Evolutionary conservation across 306 rosid species (phyloP), one percentile per base, ranked within the genome.

Genomic region (Neltuma alba): DNA sequence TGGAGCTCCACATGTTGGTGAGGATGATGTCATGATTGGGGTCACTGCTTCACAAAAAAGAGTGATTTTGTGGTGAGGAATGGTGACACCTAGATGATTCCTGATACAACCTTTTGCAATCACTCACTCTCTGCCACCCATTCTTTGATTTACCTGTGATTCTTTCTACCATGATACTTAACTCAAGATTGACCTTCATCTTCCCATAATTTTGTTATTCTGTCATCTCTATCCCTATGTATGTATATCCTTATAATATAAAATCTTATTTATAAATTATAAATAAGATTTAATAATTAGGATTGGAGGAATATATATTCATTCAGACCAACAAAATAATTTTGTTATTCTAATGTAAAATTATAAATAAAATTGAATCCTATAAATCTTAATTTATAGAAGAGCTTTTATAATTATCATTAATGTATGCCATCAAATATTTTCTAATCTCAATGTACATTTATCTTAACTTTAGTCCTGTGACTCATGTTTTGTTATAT

Each of bases 31-130:
- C 47, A 31, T 66, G 61, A 45, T 52, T 66, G 41, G 9, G 48
- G 33, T 80, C 30, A 10, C 55, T 48, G 75, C 45, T 9, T 37
- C 41, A 5, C 31, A 58, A 54, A 25, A 30, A 50, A 18, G 74
- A 25, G 23, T 14, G 33, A 16, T 20, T 31, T 60, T 38, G 74
- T 45, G 79, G 77, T 36, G 7, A 44, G 21, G 72, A 80, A 71
- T 55, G 50, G 82, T 54, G 81, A 70, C 62, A 79, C n/a, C 88
- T 84, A 80, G 89, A 84, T 84, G 11, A 82, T 84, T 86, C 89
- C 2, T 54, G 61, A 64, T 71, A 27, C 8, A 13, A 45, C 66
- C 38, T 75, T 81, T 27, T 71, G 41, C 7, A 52, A 69, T 48
- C 38, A 21, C 61, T 38, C 34, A 27, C 34, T 8, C 21, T 31